Percentiles rank a stretch among this genome's conserved stretches.
These are phyloP conservation scores for Ogataea siamensis DNA, from an alignment of 805 yeast species.

Conservation along the genomic window DNA sequence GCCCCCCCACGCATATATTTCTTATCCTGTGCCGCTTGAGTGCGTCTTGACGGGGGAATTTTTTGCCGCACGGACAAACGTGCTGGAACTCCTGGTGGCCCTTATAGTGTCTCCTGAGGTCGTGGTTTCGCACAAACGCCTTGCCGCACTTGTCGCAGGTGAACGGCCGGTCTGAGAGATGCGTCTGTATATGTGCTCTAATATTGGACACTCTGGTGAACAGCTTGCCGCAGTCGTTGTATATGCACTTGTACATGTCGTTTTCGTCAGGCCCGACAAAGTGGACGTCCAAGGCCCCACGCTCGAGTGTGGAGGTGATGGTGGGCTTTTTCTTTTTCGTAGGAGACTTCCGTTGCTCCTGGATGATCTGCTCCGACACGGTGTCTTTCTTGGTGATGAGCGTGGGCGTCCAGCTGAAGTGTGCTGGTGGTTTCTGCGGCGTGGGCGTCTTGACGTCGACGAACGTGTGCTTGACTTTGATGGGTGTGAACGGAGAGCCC, in stretches of 20 bases:
- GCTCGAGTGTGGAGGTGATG: conserved; percentile 71
- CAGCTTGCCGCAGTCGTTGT: conserved; percentile 72
- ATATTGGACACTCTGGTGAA: conserved; percentile 90
- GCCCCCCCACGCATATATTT: conserved; percentile 79
- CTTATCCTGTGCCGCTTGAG: conserved; percentile 75
- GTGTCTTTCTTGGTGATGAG: conserved; percentile 34
- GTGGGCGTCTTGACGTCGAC: conserved; percentile 30
- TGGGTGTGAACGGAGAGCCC: conserved; percentile 25
- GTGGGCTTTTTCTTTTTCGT: conserved; percentile 46
- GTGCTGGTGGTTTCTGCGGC: conserved; percentile 29
- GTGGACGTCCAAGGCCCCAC: conserved; percentile 83
- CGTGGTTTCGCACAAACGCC: conserved; percentile 93
- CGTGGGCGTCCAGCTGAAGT: conserved; percentile 35
- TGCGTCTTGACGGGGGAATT: conserved; percentile 88
- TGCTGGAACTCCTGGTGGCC: conserved; percentile 75
- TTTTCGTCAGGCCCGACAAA: conserved; percentile 77
- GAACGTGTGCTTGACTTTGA: conserved; percentile 26
- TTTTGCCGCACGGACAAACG: conserved; percentile 90
- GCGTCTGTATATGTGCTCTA: conserved; percentile 95
- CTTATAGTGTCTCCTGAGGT: conserved; percentile 82
- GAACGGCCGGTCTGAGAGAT: conserved; percentile 91
- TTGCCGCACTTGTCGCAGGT: conserved; percentile 74
- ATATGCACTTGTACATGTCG: conserved; percentile 71
- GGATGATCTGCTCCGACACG: conserved; percentile 29
- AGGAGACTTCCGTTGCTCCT: conserved; percentile 44